phyloP scores from a whole-genome alignment of 148 eudicot genomes.

The Amaranthus palmeri region DNA sequence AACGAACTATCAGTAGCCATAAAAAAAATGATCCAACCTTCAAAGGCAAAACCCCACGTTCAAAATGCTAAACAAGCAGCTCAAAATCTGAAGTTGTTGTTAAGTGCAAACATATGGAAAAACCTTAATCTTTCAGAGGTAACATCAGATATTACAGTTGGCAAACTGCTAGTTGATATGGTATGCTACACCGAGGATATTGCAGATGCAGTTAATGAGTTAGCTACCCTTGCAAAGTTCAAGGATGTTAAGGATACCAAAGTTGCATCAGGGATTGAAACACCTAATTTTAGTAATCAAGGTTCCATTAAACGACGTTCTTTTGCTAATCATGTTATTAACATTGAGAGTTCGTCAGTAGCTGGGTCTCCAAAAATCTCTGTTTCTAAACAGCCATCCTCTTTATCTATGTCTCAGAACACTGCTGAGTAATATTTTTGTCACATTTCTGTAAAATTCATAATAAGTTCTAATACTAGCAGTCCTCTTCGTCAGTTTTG shows the following conservation, averaged over 20 bases:
- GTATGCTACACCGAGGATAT: conserved; percentile 26
- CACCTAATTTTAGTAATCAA: background rate
- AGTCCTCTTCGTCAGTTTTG: no score
- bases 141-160: conserved; percentile 22
- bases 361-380: conserved; percentile 4
- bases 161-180: conserved; percentile 25
- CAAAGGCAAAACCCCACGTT: conserved; percentile 30
- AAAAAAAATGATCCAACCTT: conserved; percentile 35
- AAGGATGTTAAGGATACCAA: conserved; percentile 6
- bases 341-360: conserved; percentile 7
- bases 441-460: no score
- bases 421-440: conserved; percentile 16
- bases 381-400: conserved; percentile 8
- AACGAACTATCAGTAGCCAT: conserved; percentile 47
- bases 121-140: conserved; percentile 16
- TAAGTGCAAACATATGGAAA: conserved; percentile 29
- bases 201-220: conserved; percentile 27
- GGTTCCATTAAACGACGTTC: conserved; percentile 20
- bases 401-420: conserved; percentile 22
- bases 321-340: conserved; percentile 20
- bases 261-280: conserved; percentile 2
- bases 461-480: no score
- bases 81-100: conserved; percentile 26
- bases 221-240: conserved; percentile 26
- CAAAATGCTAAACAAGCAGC: conserved; percentile 35